Conservation (phyloP, 2,329 filamentous ascomycete genomes). For the Graphilbum ipis-grandicollis region DNA sequence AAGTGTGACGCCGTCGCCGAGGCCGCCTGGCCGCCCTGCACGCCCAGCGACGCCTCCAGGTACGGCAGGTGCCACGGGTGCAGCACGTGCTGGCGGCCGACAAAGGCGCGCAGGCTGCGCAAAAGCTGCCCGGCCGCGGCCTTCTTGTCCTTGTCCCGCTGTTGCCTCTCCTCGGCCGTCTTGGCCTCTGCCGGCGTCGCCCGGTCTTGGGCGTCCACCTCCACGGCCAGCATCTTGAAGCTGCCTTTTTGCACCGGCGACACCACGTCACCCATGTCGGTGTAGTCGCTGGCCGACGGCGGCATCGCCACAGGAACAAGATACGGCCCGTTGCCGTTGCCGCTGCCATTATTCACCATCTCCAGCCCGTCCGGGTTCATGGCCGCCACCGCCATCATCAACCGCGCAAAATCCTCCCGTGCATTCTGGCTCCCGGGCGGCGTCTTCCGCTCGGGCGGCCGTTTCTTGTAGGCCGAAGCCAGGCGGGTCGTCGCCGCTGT, state of each 20-base stretch:
- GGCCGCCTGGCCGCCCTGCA: conserved; percentile 3
- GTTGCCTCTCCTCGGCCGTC: background rate
- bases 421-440: background rate
- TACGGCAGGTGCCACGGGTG: conserved; percentile 11
- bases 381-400: background rate
- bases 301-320: background rate
- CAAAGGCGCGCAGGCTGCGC: conserved; percentile 1
- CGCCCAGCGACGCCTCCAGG: conserved; percentile 10
- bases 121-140: background rate
- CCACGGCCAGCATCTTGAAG: background rate
- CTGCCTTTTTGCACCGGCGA: conserved; percentile 9
- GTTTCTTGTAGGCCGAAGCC: no score
- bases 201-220: background rate
- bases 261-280: conserved; percentile 2
- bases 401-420: background rate
- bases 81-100: conserved; percentile 12
- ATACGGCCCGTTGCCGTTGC: background rate
- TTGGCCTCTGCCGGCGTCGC: background rate
- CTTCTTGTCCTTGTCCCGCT: background rate
- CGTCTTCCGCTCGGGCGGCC: background rate
- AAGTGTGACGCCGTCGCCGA: background rate
- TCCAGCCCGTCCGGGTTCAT: background rate
- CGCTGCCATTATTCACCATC: background rate
- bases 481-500: background rate
- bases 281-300: background rate